Evolutionary conservation across 176 grass and related monocot species (phyloP).

Genomic region (Tillandsia fasciculata): DNA sequence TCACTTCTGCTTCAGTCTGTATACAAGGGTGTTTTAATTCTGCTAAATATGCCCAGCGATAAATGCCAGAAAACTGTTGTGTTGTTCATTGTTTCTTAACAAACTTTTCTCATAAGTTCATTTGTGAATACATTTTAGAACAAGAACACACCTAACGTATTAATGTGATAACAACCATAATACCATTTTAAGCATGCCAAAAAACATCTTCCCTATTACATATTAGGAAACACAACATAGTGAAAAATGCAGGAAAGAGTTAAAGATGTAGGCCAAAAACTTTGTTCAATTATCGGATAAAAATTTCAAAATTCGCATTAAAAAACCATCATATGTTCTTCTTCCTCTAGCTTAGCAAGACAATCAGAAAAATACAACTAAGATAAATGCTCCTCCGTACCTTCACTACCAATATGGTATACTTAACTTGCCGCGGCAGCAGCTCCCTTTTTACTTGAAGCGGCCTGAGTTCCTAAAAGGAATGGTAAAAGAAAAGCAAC

Average conservation of each 20-base stretch:
- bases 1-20: no score
- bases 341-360: neutral
- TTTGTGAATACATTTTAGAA: no score
- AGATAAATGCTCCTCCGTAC: neutral
- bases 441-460: slow-evolving; percentile 47
- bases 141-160: no score
- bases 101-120: neutral
- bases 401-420: neutral
- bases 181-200: neutral
- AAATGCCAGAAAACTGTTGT: no score
- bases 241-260: neutral
- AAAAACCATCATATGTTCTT: neutral
- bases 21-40: no score
- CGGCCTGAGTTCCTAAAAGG: slow-evolving; percentile 58
- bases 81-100: no score
- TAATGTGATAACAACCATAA: no score
- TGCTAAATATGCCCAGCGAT: no score
- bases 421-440: slow-evolving; percentile 7
- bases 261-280: neutral
- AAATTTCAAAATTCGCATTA: neutral
- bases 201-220: neutral
- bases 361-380: neutral
- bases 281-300: neutral
- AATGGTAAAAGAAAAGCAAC: neutral
- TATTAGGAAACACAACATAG: neutral